Conservation (phyloP, 2,329 filamentous ascomycete genomes). For the Aspergillus fructus region DNA sequence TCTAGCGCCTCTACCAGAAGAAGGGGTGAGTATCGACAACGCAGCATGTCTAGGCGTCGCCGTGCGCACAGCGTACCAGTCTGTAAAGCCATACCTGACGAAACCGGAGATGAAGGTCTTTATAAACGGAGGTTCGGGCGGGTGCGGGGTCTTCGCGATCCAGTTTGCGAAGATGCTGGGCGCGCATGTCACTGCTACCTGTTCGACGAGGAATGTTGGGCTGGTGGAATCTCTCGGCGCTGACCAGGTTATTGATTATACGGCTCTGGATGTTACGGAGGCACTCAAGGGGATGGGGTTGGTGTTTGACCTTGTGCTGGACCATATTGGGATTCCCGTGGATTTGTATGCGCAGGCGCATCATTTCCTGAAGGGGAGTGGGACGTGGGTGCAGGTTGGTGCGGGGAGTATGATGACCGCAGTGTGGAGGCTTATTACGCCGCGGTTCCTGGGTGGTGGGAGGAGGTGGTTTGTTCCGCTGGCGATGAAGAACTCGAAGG, state of each 20-base stretch:
- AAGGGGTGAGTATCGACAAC: slow-evolving; percentile 42
- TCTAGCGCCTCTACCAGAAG: slow-evolving; percentile 44
- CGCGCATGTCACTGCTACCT: slow-evolving; percentile 59
- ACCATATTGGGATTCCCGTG: slow-evolving; percentile 55
- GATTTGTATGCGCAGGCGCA: slow-evolving; percentile 56
- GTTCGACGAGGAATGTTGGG: slow-evolving; percentile 58
- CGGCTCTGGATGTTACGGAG: slow-evolving; percentile 47
- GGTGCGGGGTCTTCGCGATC: slow-evolving; percentile 59
- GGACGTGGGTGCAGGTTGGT: slow-evolving; percentile 56
- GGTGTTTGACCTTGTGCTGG: slow-evolving; percentile 56
- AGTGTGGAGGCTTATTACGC: slow-evolving; percentile 42
- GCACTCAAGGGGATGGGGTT: slow-evolving; percentile 49
- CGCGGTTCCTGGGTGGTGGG: slow-evolving; percentile 53
- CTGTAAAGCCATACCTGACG: slow-evolving; percentile 48
- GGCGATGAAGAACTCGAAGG: slow-evolving; percentile 36
- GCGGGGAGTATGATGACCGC: slow-evolving; percentile 33
- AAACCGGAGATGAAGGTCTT: slow-evolving; percentile 54
- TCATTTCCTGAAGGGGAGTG: slow-evolving; percentile 50
- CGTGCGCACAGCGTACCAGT: slow-evolving; percentile 50
- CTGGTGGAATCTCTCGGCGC: slow-evolving; percentile 61
- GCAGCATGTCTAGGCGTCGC: slow-evolving; percentile 48
- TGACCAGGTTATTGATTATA: slow-evolving; percentile 64
- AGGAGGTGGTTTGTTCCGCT: slow-evolving; percentile 37
- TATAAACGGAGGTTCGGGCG: slow-evolving; percentile 65
- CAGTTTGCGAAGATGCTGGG: slow-evolving; percentile 64